Evolutionary conservation across 2,329 filamentous ascomycete species (phyloP).

Genomic region (Alternaria alternata): DNA sequence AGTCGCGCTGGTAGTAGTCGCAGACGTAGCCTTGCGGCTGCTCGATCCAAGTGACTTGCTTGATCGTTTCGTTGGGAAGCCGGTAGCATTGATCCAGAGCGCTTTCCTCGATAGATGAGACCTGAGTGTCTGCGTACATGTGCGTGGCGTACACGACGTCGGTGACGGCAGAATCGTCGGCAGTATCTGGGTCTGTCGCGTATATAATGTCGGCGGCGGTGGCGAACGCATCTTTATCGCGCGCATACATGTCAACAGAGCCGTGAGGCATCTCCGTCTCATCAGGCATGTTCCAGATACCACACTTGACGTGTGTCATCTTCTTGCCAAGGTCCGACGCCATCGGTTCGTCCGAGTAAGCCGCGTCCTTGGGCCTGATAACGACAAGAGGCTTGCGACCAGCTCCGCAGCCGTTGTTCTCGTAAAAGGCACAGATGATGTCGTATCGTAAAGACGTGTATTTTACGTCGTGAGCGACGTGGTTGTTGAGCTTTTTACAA

Average conservation of each 20-base stretch:
- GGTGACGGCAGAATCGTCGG: no score
- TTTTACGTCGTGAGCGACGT: neutral
- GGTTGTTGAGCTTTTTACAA: neutral
- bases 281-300: neutral
- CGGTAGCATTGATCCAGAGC: no score
- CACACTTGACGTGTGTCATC: neutral
- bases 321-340: neutral
- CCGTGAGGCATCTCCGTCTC: neutral
- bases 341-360: neutral
- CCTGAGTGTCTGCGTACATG: no score
- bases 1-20: no score
- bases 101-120: no score
- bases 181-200: no score
- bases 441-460: neutral
- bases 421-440: neutral
- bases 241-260: neutral
- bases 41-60: no score
- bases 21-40: no score
- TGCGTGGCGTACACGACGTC: no score
- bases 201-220: no score
- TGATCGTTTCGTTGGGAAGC: no score
- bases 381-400: neutral
- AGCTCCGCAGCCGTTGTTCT: neutral
- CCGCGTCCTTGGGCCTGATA: neutral
- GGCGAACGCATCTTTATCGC: neutral